A percentile compares a stretch with the other conserved stretches of the same genome.
phyloP scores from a whole-genome alignment of 345 rosid species.

The Camelina sativa region DNA sequence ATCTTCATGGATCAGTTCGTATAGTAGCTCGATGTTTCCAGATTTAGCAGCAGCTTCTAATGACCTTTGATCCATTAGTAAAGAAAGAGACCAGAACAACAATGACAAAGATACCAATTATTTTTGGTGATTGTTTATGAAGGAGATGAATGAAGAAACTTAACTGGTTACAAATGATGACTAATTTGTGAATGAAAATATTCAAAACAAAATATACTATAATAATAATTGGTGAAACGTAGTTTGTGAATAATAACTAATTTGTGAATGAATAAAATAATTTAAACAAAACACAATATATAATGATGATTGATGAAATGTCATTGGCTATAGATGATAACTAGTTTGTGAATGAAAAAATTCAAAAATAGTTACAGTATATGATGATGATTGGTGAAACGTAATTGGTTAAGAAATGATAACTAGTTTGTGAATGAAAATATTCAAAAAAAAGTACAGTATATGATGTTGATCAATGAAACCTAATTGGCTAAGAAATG shows the following conservation, averaged over 20 bases:
- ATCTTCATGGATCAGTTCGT: conserved; percentile 35
- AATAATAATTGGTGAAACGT: no score
- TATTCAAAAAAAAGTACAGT: no score
- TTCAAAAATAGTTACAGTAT: no score
- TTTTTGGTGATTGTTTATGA: background rate
- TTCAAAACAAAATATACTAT: background rate
- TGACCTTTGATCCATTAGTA: conserved; percentile 28
- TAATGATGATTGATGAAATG: background rate
- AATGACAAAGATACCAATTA: background rate
- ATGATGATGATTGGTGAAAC: no score
- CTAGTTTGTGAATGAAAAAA: background rate
- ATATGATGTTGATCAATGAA: no score
- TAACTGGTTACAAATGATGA: conserved; percentile 9
- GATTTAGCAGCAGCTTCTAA: conserved; percentile 16
- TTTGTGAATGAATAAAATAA: background rate
- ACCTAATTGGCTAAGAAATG: no score
- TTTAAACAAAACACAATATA: no score
- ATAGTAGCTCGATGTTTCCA: conserved; percentile 40
- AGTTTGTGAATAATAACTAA: background rate
- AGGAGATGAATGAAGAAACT: background rate
- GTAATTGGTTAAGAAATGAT: no score
- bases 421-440: no score
- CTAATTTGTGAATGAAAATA: background rate
- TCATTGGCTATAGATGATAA: conserved; percentile 12
- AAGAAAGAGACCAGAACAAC: background rate